Evolutionary conservation across 805 yeast genomes (phyloP).

Genomic region (Lachancea kluyveri): DNA sequence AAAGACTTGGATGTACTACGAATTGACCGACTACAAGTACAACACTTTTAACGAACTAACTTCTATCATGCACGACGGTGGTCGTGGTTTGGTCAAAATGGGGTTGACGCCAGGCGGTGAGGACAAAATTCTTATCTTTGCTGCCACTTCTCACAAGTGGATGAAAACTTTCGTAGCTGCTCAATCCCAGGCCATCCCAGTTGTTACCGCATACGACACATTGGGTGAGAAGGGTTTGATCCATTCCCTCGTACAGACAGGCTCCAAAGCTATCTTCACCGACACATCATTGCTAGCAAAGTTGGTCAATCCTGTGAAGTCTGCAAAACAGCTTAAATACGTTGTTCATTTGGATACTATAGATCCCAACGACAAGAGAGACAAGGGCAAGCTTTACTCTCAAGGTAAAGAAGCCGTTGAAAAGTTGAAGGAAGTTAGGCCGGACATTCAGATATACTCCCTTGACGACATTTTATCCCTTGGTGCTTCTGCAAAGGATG

Average conservation of each 20-base stretch:
- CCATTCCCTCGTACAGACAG: constrained; percentile 81
- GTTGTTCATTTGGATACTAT: constrained; percentile 67
- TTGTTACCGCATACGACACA: constrained; percentile 95
- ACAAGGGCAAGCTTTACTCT: constrained; percentile 50
- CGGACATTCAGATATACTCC: constrained; percentile 65
- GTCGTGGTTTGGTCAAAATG: constrained; percentile 67
- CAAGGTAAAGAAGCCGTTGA: constrained; percentile 54
- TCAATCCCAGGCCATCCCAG: constrained; percentile 71
- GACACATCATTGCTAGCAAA: constrained; percentile 68
- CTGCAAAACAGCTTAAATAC: constrained; percentile 53
- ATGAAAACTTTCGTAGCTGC: constrained; percentile 80
- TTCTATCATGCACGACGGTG: constrained; percentile 44
- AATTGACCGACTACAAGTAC: constrained; percentile 65
- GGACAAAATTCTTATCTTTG: constrained; percentile 75
- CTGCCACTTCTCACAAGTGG: constrained; percentile 86
- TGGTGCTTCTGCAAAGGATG: constrained; percentile 50
- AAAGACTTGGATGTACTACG: constrained; percentile 85
- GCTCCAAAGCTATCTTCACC: constrained; percentile 70
- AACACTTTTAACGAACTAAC: constrained; percentile 55
- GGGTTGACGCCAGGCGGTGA: constrained; percentile 61
- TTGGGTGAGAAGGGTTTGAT: constrained; percentile 84
- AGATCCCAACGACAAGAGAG: constrained; percentile 56
- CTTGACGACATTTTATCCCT: constrained; percentile 57
- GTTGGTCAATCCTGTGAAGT: constrained; percentile 65
- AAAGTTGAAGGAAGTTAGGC: constrained; percentile 58